Evolutionary conservation across 352 stramenopile species (phyloP).

Genomic region (Globisporangium heterothallicum): DNA sequence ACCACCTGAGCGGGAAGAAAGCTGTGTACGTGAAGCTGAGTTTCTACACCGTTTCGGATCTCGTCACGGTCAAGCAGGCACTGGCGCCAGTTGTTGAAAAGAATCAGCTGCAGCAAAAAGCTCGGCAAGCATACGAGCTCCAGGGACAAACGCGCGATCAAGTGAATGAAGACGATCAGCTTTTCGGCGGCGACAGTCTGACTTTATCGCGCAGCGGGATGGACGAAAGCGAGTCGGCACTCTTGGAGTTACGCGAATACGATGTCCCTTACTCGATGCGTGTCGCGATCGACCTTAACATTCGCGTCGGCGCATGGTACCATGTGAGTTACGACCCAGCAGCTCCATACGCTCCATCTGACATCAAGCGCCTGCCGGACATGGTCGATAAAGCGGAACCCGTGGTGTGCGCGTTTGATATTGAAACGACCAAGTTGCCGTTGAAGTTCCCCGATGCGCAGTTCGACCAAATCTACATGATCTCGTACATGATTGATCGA

Average conservation of each 20-base stretch:
- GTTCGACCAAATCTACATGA: conserved; percentile 94
- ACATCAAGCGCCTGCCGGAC: conserved; percentile 61
- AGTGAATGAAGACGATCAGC: conserved; percentile 35
- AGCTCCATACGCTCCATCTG: conserved; percentile 41
- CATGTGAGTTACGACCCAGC: conserved; percentile 82
- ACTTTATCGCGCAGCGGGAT: conserved; percentile 13
- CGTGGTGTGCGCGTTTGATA: conserved; percentile 98
- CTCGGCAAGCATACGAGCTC: conserved; percentile 65
- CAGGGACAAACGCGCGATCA: conserved; percentile 37
- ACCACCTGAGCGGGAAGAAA: conserved; percentile 86
- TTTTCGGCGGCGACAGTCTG: conserved; percentile 22
- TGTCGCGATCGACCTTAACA: conserved; percentile 94
- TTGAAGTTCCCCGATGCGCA: conserved; percentile 98
- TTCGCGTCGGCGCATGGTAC: conserved; percentile 97
- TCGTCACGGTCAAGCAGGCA: conserved; percentile 64
- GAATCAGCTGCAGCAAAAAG: conserved; percentile 59
- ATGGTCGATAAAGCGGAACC: conserved; percentile 92
- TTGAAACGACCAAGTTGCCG: conserved; percentile 98
- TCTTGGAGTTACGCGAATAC: conserved; percentile 96
- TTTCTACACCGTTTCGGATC: conserved; percentile 77
- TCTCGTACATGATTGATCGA: conserved; percentile 98
- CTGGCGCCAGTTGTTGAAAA: conserved; percentile 52
- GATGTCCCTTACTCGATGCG: conserved; percentile 97
- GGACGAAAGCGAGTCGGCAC: conserved; percentile 61
- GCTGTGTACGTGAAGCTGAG: conserved; percentile 87